Evolutionary conservation across 1,284 basidiomycete species (phyloP).

Genomic region (Puccinia coronata): DNA sequence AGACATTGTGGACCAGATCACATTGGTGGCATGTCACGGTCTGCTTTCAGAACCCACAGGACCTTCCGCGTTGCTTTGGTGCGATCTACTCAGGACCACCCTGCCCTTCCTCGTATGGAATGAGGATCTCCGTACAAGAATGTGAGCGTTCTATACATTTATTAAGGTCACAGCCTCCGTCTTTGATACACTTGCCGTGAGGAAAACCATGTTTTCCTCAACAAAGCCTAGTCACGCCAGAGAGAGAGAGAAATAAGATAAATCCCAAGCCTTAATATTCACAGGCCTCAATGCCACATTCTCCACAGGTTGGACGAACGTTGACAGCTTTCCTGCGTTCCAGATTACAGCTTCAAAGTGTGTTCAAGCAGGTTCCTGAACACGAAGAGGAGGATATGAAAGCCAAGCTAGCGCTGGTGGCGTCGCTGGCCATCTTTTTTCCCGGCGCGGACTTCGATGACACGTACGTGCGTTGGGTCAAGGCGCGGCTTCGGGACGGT

Average conservation of each 20-base stretch:
- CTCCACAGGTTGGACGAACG: neutral
- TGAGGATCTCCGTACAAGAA: neutral
- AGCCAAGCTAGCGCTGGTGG: constrained; percentile 28
- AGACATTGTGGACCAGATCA: neutral
- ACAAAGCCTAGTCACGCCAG: too few species aligned
- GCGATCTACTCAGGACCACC: constrained; percentile 7
- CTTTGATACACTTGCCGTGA: too few species aligned
- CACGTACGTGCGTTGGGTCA: constrained; percentile 16
- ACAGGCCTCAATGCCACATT: too few species aligned
- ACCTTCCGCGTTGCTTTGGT: constrained; percentile 7
- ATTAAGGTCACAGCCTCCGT: too few species aligned
- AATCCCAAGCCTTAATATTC: too few species aligned
- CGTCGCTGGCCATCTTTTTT: constrained; percentile 20
- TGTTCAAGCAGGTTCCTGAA: constrained; percentile 16
- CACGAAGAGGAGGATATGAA: constrained; percentile 22
- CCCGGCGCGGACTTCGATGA: constrained; percentile 27
- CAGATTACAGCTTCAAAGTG: constrained; percentile 13
- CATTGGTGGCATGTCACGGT: neutral
- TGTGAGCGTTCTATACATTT: constrained; percentile 33
- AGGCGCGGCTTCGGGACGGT: constrained; percentile 18
- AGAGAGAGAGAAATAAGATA: too few species aligned
- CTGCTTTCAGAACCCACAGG: neutral
- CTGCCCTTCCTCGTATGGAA: constrained; percentile 14
- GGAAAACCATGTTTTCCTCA: too few species aligned
- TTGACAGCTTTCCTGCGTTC: neutral